Base-by-base conservation (phyloP, 176 grass and related monocot genomes). In the Elymus sibiricus region DNA sequence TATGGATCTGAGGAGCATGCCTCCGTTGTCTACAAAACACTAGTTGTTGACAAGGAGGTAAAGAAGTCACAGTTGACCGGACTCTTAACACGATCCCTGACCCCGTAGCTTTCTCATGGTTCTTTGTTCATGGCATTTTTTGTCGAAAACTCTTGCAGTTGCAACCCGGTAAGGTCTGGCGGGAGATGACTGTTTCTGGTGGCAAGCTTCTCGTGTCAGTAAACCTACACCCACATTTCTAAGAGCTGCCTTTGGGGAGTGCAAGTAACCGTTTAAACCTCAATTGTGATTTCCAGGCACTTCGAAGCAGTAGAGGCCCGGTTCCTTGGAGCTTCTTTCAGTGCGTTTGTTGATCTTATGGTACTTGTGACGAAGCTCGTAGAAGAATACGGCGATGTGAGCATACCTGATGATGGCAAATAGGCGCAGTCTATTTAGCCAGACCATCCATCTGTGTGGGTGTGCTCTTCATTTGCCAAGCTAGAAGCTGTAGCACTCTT, bases 251-350 rank as follows among this genome's bases (percentile, higher is more conserved):
- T 72, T 64, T 82, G 19, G 14, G 29, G 40, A 56, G 32, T 70
- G 22, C 82, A 10, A 15, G 35, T 75, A 15, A 12, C 40, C 27
- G 49, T 84, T 69, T 24, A 34, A 63, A 43, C 5, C 65, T 9
- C 74, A 29, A 19, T 24, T 64, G 22, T 16, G 39, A 77, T 15
- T 47, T 49, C 85, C 72, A 92, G 95, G 53, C 86, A 94, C 42
- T 94, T 98, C 16, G 91, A 95, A 84, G 91, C 95, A n/a, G 88
- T 86, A 51, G 95, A 98, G 81, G 90, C 95, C 29, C 87, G 93
- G 27, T 94, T 98, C 76, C 86, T 98, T 3, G 86, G 91, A 56
- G 93, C 95, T 83, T 95, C 91, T 0, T 98, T 94, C 79, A 94
- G 93, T 25, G 74, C 90, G 14, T 93, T 98, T 67, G 89, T 95